Percentiles rank a stretch among this genome's conserved stretches.
Evolutionary conservation across 208 protist genomes (phyloP).

Genomic region (Crithidia mellificae): DNA sequence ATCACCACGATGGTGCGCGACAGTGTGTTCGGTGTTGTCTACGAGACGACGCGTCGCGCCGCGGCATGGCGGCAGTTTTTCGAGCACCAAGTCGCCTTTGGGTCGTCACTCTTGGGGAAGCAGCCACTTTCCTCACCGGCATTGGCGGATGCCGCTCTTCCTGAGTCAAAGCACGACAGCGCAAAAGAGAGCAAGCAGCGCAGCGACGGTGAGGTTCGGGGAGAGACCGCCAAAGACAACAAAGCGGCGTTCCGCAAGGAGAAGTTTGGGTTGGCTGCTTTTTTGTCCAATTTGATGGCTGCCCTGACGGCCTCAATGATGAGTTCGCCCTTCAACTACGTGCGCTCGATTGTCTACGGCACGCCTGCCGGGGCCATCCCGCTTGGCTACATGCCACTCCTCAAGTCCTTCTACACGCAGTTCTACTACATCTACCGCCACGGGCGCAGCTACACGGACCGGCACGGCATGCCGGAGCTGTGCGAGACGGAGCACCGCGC

Average conservation of each 20-base stretch:
- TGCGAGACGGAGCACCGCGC: constrained; percentile 33
- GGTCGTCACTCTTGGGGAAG: not conserved
- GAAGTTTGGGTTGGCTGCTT: constrained; percentile 43
- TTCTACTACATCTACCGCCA: constrained; percentile 65
- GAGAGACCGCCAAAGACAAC: not conserved
- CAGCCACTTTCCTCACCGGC: not conserved
- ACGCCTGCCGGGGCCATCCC: constrained; percentile 69
- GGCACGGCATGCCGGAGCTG: constrained; percentile 32
- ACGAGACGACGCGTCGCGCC: constrained; percentile 68
- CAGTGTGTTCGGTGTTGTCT: constrained; percentile 86
- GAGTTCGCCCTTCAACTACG: constrained; percentile 89
- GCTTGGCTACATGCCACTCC: constrained; percentile 60
- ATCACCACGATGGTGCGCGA: constrained; percentile 80
- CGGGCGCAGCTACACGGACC: constrained; percentile 70
- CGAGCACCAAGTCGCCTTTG: constrained; percentile 27
- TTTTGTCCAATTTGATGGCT: constrained; percentile 80
- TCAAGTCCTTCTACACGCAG: constrained; percentile 80
- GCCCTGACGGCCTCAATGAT: constrained; percentile 78
- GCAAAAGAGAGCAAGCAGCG: not conserved
- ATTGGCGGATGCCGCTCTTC: not conserved
- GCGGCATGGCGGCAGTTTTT: constrained; percentile 49
- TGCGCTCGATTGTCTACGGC: constrained; percentile 84
- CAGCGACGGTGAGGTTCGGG: not conserved
- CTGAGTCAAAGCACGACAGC: not conserved
- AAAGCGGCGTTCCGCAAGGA: not conserved